Percentiles rank a stretch among this genome's conserved stretches.
Conservation (phyloP, 1,284 basidiomycete species). For the Peniophora sp. region DNA sequence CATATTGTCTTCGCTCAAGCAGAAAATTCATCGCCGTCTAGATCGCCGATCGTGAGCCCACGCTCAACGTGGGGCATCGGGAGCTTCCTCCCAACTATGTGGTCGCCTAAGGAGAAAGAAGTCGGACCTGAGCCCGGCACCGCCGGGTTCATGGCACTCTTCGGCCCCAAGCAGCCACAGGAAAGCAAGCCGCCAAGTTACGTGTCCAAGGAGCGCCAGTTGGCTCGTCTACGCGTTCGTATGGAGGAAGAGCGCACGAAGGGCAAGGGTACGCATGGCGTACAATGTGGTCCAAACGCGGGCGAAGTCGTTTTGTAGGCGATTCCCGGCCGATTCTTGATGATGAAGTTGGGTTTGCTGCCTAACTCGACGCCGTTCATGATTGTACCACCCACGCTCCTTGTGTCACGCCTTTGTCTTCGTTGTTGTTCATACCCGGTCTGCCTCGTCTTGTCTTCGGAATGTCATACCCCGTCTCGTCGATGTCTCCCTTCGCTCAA, state of each 20-base stretch:
- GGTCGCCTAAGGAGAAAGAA: conserved; percentile 32
- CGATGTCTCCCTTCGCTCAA: too few species aligned
- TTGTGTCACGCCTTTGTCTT: too few species aligned
- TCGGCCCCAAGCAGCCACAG: conserved; percentile 7
- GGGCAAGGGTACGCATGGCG: too few species aligned
- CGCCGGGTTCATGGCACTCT: conserved; percentile 12
- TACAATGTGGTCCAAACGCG: too few species aligned
- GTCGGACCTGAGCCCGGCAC: conserved; percentile 17
- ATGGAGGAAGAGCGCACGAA: conserved; percentile 31
- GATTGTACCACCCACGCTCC: too few species aligned
- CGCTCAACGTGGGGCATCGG: conserved; percentile 35
- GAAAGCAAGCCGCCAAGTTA: conserved; percentile 27
- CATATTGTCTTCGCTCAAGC: conserved; percentile 21
- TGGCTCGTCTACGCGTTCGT: conserved; percentile 48
- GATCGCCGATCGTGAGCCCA: conserved; percentile 20
- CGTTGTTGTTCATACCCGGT: too few species aligned
- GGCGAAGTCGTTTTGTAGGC: too few species aligned
- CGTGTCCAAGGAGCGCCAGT: conserved; percentile 54
- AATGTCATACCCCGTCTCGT: too few species aligned
- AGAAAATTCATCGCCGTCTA: conserved; percentile 14
- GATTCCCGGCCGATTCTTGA: too few species aligned
- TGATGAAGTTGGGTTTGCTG: too few species aligned
- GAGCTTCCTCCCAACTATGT: conserved; percentile 49
- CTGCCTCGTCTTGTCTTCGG: too few species aligned
- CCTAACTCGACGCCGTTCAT: too few species aligned